Conservation (phyloP, 1,139 yeast species). For the Yamadazyma diddensiae region DNA sequence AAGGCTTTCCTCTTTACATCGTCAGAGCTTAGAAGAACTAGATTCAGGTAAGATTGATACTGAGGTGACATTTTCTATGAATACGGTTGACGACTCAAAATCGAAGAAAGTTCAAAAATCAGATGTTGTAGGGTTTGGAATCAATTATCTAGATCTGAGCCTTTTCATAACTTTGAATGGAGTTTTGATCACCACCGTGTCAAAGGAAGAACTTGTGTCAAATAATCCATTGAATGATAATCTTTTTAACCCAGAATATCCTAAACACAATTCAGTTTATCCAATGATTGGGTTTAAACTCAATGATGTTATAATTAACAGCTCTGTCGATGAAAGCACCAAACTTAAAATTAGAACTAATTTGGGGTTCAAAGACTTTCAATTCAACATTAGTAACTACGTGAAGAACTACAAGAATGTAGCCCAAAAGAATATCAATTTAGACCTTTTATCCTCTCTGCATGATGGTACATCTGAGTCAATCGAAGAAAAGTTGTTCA, state of each 20-base stretch:
- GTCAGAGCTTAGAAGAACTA: slow-evolving; percentile 26
- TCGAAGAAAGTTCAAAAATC: slow-evolving; percentile 21
- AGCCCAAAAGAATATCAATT: slow-evolving; percentile 19
- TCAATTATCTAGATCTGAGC: slow-evolving; percentile 61
- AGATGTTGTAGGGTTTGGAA: slow-evolving; percentile 83
- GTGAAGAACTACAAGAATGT: slow-evolving; percentile 42
- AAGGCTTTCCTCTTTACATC: slow-evolving; percentile 32
- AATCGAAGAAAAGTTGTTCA: slow-evolving; percentile 23
- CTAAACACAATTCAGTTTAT: slow-evolving; percentile 25
- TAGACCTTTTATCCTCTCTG: slow-evolving; percentile 14
- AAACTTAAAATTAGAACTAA: slow-evolving; percentile 50
- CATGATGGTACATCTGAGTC: slow-evolving; percentile 1
- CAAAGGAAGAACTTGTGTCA: slow-evolving; percentile 29
- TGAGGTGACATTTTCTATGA: slow-evolving; percentile 35
- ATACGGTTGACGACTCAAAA: slow-evolving; percentile 5
- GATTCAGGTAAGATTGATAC: slow-evolving; percentile 36
- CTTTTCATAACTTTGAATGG: slow-evolving; percentile 86
- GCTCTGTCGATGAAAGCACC: slow-evolving; percentile 12
- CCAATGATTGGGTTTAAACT: slow-evolving; percentile 43
- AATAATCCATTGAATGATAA: slow-evolving; percentile 25
- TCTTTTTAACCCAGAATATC: slow-evolving; percentile 21
- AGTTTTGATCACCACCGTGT: slow-evolving; percentile 37
- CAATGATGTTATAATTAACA: slow-evolving; percentile 20
- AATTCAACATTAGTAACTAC: slow-evolving; percentile 69
- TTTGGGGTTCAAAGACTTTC: slow-evolving; percentile 68